A percentile compares a stretch with the other conserved stretches of the same genome.
These are phyloP conservation scores for Stevia rebaudiana DNA, from an alignment of 140 eudicot species.

Conservation along the genomic window DNA sequence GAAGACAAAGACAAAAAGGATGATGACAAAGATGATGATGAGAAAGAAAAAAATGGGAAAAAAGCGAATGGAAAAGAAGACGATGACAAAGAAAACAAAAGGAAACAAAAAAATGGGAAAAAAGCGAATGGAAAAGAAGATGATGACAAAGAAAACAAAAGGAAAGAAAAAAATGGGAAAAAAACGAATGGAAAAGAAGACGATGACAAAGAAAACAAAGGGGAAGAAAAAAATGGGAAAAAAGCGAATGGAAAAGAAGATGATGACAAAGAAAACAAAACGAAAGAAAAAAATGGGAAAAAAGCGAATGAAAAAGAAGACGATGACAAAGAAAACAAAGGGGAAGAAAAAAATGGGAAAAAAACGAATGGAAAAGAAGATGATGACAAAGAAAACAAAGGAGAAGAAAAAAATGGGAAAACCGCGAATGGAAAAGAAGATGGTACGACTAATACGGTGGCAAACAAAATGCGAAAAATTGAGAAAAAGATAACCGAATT, in stretches of 20 bases:
- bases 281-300: not conserved
- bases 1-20: too few relatives aligned
- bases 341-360: not conserved
- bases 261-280: not conserved
- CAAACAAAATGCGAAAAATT: slow-evolving; percentile 24
- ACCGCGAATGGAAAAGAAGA: not conserved
- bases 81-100: slow-evolving; percentile 18
- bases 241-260: not conserved
- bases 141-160: not conserved
- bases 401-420: not conserved
- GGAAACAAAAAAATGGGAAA: not conserved
- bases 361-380: not conserved
- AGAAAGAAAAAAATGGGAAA: not conserved
- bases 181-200: not conserved
- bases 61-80: not conserved
- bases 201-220: not conserved
- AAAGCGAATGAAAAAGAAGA: not conserved
- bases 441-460: slow-evolving; percentile 12
- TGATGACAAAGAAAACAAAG: not conserved
- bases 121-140: not conserved
- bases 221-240: not conserved
- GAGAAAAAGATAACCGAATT: slow-evolving; percentile 19
- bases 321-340: not conserved
- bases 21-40: not conserved
- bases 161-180: not conserved